Evolutionary conservation across 345 rosid species (phyloP).

Genomic region (Populus alba): DNA sequence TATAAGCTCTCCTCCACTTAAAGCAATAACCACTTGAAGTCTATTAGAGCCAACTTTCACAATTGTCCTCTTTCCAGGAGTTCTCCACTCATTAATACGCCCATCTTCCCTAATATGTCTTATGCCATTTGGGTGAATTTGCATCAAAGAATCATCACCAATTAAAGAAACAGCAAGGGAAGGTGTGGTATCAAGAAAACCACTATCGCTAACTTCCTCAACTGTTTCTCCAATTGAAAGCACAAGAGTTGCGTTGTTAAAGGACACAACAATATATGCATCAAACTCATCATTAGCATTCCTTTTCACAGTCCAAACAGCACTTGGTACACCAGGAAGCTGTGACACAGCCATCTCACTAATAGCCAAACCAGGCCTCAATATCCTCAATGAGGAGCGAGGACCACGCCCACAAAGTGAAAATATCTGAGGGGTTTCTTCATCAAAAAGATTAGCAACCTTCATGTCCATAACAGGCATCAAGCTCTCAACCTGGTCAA

Average conservation of each 20-base stretch:
- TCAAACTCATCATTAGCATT: constrained; percentile 85
- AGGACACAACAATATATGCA: constrained; percentile 96
- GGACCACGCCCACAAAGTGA: constrained; percentile 96
- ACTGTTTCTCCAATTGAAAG: constrained; percentile 98
- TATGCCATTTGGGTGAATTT: constrained; percentile 97
- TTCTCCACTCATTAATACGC: constrained; percentile 96
- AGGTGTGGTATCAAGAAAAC: constrained; percentile 96
- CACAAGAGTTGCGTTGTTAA: constrained; percentile 91
- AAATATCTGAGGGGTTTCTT: constrained; percentile 93
- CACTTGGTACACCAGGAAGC: constrained; percentile 99
- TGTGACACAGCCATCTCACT: constrained; percentile 98
- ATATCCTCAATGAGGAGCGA: constrained; percentile 84
- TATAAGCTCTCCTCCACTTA: constrained; percentile 97
- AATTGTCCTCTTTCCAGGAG: constrained; percentile 97
- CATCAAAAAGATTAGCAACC: constrained; percentile 84
- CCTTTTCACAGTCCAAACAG: constrained; percentile 99
- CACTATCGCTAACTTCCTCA: constrained; percentile 96
- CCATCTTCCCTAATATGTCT: constrained; percentile 98
- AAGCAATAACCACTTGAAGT: constrained; percentile 90
- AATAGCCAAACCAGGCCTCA: constrained; percentile 92
- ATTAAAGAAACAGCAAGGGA: constrained; percentile 89
- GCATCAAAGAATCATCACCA: constrained; percentile 97
- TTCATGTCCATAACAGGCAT: constrained; percentile 99
- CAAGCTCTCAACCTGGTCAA: constrained; percentile 93
- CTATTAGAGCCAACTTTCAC: constrained; percentile 97